phyloP scores from a whole-genome alignment of 345 rosid species.

The Boechera divaricarpa region DNA sequence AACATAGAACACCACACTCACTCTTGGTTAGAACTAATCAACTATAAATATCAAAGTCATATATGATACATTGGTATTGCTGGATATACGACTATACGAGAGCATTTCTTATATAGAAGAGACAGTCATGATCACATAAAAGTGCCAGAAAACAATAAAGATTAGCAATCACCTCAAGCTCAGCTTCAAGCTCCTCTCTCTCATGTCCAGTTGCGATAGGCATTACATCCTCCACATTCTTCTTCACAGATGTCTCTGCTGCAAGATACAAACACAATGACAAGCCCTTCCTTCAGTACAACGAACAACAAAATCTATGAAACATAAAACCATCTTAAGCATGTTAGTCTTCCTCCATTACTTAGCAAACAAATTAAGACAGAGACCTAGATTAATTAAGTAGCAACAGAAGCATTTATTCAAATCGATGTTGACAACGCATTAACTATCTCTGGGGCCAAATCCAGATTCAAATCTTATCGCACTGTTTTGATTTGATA shows the following conservation, averaged over 20 bases:
- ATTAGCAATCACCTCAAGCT: slow-evolving; percentile 53
- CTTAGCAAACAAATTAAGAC: too few species aligned
- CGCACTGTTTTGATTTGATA: background rate
- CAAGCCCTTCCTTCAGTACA: background rate
- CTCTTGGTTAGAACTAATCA: background rate
- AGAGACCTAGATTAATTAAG: background rate
- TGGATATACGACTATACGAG: background rate
- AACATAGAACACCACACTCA: background rate
- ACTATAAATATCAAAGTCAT: background rate
- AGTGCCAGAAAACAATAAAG: background rate
- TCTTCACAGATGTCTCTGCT: slow-evolving; percentile 58
- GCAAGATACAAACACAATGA: slow-evolving; percentile 28
- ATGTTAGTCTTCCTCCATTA: background rate
- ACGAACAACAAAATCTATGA: slow-evolving; percentile 1
- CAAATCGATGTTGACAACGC: background rate
- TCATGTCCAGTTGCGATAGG: slow-evolving; percentile 85
- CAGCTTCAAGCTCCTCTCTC: slow-evolving; percentile 75
- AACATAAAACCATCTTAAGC: slow-evolving; percentile 5
- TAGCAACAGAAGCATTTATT: slow-evolving; percentile 12
- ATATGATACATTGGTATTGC: background rate
- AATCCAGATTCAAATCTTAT: background rate
- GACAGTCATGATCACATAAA: background rate
- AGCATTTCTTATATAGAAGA: background rate
- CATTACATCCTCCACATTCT: slow-evolving; percentile 66
- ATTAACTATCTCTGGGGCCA: background rate